A percentile compares a stretch with the other conserved stretches of the same genome.
Evolutionary conservation across 495 filamentous ascomycete species (phyloP).

Genomic region (Aspergillus wentii): DNA sequence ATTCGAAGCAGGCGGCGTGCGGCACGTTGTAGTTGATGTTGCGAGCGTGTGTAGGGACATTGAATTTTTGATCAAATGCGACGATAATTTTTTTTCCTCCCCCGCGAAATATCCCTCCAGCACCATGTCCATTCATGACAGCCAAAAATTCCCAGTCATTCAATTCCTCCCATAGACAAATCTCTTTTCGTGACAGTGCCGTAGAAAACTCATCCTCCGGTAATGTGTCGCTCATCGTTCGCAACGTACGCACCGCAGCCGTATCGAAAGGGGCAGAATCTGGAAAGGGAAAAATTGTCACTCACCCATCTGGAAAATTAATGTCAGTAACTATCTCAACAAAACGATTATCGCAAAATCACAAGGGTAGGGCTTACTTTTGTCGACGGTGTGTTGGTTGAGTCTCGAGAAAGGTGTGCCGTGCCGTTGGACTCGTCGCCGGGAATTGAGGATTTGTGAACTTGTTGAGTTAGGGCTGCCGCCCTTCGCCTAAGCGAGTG

Average conservation of each 20-base stretch:
- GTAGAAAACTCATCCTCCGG: conserved; percentile 1
- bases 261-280: conserved; percentile 23
- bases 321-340: conserved; percentile 37
- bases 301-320: conserved; percentile 51
- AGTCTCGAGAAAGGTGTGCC: conserved; percentile 37
- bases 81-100: too few species aligned
- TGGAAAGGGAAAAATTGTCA: conserved; percentile 24
- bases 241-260: conserved; percentile 23
- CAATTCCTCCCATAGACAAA: not conserved
- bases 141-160: not conserved
- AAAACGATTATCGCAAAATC: conserved; percentile 3
- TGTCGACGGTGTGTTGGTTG: conserved; percentile 51
- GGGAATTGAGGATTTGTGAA: conserved; percentile 44
- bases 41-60: not conserved
- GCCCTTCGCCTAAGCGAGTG: conserved; percentile 46
- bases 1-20: conserved; percentile 16
- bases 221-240: conserved; percentile 14
- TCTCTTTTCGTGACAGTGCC: too few species aligned
- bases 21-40: conserved; percentile 1
- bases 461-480: conserved; percentile 45
- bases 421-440: conserved; percentile 33
- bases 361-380: conserved; percentile 41
- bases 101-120: not conserved
- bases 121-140: conserved; percentile 5
- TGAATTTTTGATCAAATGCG: too few species aligned